Conservation (phyloP, 192 early-diverging fungal species). For the Kappamyces sp. region DNA sequence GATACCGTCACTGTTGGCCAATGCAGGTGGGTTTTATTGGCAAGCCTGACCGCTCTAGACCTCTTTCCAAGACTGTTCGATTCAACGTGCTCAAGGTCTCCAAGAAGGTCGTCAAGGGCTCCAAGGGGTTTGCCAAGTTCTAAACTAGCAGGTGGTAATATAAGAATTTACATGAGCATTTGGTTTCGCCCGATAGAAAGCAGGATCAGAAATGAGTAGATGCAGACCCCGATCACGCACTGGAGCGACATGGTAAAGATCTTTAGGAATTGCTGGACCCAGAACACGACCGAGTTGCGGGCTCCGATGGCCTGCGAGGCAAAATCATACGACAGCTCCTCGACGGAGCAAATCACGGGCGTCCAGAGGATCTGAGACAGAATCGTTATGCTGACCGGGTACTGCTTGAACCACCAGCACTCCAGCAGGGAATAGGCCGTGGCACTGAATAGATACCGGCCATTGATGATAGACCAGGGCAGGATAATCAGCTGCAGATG, state of each 20-base stretch:
- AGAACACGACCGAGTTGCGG: not conserved
- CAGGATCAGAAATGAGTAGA: constrained; percentile 12
- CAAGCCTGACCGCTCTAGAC: constrained; percentile 39
- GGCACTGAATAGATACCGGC: too few species aligned
- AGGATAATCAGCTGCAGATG: too few species aligned
- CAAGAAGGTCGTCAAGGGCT: constrained; percentile 72
- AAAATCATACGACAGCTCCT: constrained; percentile 13
- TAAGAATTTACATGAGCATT: too few species aligned
- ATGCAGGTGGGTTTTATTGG: constrained; percentile 60
- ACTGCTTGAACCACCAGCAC: too few species aligned
- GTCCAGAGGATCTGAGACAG: constrained; percentile 10
- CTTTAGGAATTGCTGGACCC: constrained; percentile 8
- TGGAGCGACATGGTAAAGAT: constrained; percentile 11
- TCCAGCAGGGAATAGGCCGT: too few species aligned
- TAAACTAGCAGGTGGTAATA: too few species aligned
- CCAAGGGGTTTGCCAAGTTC: constrained; percentile 91
- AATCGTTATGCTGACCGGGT: too few species aligned
- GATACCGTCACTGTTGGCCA: constrained; percentile 97
- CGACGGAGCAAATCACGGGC: constrained; percentile 14
- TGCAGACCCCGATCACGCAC: constrained; percentile 8
- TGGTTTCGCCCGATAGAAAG: constrained; percentile 8
- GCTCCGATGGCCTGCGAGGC: not conserved
- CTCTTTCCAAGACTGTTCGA: constrained; percentile 98
- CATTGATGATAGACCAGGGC: too few species aligned
- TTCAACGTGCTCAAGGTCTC: constrained; percentile 99